Evolutionary conservation across 345 rosid species (phyloP), one percentile per base, ranked within the genome.

Genomic region (Syzygium oleosum): DNA sequence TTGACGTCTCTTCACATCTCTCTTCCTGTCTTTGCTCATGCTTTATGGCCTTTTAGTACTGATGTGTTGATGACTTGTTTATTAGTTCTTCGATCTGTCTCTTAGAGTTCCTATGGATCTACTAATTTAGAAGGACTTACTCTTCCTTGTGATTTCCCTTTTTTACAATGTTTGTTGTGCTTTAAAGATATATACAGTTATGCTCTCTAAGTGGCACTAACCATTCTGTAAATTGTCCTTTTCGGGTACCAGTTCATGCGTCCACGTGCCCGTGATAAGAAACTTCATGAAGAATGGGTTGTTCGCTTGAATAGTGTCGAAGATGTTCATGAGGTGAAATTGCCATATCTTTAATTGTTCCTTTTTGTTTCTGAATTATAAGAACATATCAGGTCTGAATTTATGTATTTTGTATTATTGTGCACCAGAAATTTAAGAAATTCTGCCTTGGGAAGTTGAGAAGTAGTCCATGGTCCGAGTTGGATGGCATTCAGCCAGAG

Each of bases 401-500:
- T 34, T 73, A 27, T 38, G 38, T 17, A 85, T 22, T 25, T 25
- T 83, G 9, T 84, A 6, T 53, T 59, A 15, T 54, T 27, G 41
- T 87, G 85, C 43, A 83, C 77, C 98, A 98, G 99, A 96, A 95
- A 94, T 98, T 97, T 89, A 93, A 93, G 91, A 92, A 88, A 83
- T 94, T 88, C 90, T 96, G 98, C 92, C 92, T 94, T 78, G 99
- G 99, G 89, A 96, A 91, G 91, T 89, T 93, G 84, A 96, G 92
- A 90, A 96, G 95, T 86, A 96, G 96, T 89, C 99, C 98, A 85
- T 98, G 99, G 99, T 96, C 99, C 55, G 99, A 98, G 87, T 87
- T 98, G 83, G 98, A 98, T 68, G 96, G 97, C 87, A 96, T 98
- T 90, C 98, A 94, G 90, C 96, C 97, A 27, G 99, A 97, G 95